Conservation (phyloP, 495 filamentous ascomycete genomes). For the Lasiosphaeria ovina region DNA sequence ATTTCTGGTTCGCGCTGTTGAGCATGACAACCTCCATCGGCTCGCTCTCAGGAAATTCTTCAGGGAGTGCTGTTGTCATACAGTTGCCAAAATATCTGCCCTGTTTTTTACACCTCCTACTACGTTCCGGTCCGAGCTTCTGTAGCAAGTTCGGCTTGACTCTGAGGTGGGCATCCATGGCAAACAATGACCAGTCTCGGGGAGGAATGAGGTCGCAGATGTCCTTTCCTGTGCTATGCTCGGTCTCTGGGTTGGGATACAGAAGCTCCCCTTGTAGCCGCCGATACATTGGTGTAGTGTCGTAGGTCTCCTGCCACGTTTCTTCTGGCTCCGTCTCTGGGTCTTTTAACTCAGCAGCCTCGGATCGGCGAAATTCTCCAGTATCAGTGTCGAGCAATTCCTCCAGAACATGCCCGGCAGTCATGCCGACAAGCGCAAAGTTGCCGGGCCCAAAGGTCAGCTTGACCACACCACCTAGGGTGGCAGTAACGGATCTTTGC, state of each 20-base stretch:
- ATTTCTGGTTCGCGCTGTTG: not conserved
- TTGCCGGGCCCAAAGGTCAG: conserved; percentile 12
- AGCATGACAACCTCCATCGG: conserved; percentile 15
- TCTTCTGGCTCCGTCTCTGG: too few relatives aligned
- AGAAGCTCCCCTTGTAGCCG: conserved; percentile 3
- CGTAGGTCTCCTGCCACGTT: not conserved
- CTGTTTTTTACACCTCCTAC: not conserved
- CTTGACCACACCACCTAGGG: conserved; percentile 21
- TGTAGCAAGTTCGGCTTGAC: conserved; percentile 18
- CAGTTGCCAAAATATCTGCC: not conserved
- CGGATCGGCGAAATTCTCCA: not conserved
- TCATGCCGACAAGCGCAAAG: conserved; percentile 19
- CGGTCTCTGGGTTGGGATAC: not conserved
- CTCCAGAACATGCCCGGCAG: conserved; percentile 19
- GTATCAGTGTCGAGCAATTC: conserved; percentile 3
- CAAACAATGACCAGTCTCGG: conserved; percentile 19
- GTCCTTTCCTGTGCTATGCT: too few relatives aligned
- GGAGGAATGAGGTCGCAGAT: not conserved
- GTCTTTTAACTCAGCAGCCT: not conserved
- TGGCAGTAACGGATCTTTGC: conserved; percentile 7
- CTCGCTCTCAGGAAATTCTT: conserved; percentile 8
- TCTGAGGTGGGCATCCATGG: conserved; percentile 8
- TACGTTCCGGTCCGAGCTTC: not conserved
- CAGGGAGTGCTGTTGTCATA: conserved; percentile 8
- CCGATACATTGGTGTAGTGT: not conserved